These are phyloP conservation scores for Starmerella bombi DNA, from an alignment of 805 yeast genomes.

Conservation along the genomic window DNA sequence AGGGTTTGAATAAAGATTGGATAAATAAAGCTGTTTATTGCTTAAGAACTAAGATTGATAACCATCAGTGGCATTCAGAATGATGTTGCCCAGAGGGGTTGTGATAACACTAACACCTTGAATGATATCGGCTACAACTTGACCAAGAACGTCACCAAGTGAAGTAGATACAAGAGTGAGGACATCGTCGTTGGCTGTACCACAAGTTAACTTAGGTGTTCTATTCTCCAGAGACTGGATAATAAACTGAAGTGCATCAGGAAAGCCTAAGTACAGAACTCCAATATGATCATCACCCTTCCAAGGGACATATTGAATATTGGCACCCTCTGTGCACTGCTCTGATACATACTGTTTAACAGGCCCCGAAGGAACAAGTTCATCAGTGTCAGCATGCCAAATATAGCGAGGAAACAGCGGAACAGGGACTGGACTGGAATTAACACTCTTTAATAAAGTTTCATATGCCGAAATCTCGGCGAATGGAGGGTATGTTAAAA, in stretches of 20 bases:
- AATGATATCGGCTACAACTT: neutral
- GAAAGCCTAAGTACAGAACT: no score
- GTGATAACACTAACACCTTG: neutral
- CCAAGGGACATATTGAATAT: no score
- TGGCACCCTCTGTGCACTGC: neutral
- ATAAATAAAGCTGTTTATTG: no score
- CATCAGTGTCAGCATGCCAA: conserved; percentile 22
- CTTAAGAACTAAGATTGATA: no score
- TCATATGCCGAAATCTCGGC: conserved; percentile 8
- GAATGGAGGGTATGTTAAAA: conserved; percentile 10
- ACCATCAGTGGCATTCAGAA: no score
- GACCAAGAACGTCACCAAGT: neutral
- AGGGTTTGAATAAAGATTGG: no score
- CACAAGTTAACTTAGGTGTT: no score
- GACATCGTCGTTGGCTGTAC: no score
- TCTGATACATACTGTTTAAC: conserved; percentile 12
- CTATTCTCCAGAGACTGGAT: no score
- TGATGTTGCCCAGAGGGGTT: neutral
- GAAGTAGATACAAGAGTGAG: neutral
- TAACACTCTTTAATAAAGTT: conserved; percentile 4
- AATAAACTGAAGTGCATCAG: no score
- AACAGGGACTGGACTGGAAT: conserved; percentile 10
- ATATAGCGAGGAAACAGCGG: no score
- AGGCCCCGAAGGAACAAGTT: conserved; percentile 15
- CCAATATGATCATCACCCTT: no score